phyloP scores from a whole-genome alignment of 768 basidiomycete species.

The Mycena amicta region DNA sequence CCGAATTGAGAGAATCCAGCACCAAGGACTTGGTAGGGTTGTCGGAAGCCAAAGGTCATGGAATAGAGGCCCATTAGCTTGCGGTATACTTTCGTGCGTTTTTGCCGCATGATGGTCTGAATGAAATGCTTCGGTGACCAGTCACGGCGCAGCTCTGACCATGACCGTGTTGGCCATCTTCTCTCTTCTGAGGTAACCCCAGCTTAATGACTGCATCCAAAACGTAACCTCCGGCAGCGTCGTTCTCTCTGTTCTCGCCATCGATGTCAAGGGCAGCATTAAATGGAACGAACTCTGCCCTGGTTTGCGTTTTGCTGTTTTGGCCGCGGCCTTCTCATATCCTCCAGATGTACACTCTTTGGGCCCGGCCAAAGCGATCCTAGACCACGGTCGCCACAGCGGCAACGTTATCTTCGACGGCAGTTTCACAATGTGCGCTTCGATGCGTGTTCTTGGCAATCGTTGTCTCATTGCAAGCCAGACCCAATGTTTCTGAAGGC shows the following conservation, averaged over 20 bases:
- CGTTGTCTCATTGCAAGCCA: conserved; percentile 30
- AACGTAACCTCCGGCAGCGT: conserved; percentile 24
- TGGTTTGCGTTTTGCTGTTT: conserved; percentile 40
- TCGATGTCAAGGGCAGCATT: conserved; percentile 64
- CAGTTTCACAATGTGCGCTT: conserved; percentile 65
- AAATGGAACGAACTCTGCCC: conserved; percentile 74
- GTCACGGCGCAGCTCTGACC: neutral
- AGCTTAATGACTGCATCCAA: neutral
- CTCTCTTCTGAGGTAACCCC: conserved; percentile 22
- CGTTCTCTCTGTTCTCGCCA: conserved; percentile 38
- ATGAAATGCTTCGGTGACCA: neutral
- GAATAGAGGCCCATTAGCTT: conserved; percentile 92
- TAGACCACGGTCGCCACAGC: conserved; percentile 59
- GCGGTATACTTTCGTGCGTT: conserved; percentile 91
- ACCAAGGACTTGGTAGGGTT: conserved; percentile 94
- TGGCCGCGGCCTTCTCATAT: neutral
- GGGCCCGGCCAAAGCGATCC: conserved; percentile 57
- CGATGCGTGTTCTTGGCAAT: neutral
- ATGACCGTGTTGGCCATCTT: conserved; percentile 17
- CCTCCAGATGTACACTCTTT: conserved; percentile 39
- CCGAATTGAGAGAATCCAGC: conserved; percentile 23
- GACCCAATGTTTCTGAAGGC: conserved; percentile 69
- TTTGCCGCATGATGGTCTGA: conserved; percentile 75
- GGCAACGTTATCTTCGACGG: conserved; percentile 62
- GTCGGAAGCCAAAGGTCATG: conserved; percentile 85